Conservation (phyloP, 2,329 filamentous ascomycete genomes). For the Stachybotrys echinatus region DNA sequence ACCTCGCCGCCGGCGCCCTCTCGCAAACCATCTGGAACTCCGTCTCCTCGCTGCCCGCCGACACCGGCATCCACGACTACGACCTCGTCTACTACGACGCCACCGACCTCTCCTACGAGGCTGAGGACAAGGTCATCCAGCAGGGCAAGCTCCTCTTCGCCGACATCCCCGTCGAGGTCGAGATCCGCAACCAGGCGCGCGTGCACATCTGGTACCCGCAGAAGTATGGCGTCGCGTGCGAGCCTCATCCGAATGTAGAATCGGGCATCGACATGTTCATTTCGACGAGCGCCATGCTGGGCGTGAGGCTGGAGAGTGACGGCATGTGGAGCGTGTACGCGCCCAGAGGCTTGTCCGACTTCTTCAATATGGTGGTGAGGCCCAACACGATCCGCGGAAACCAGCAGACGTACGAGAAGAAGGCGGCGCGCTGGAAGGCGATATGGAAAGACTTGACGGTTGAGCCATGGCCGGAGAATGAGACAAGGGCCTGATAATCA, state of each 20-base stretch:
- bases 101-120: constrained; percentile 27
- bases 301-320: constrained; percentile 15
- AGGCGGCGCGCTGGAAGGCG: constrained; percentile 21
- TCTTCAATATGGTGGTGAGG: constrained; percentile 25
- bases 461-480: constrained; percentile 15
- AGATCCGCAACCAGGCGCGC: constrained; percentile 32
- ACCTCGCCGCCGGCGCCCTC: constrained; percentile 27
- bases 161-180: constrained; percentile 22
- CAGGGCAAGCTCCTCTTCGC: constrained; percentile 20
- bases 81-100: constrained; percentile 29
- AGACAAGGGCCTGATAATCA: too few relatives aligned
- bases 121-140: constrained; percentile 28
- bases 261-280: constrained; percentile 27
- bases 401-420: constrained; percentile 21
- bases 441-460: constrained; percentile 22
- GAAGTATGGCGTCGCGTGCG: constrained; percentile 23
- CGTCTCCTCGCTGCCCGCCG: constrained; percentile 17
- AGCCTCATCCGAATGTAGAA: constrained; percentile 22
- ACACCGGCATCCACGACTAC: constrained; percentile 29
- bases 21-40: constrained; percentile 34
- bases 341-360: constrained; percentile 27
- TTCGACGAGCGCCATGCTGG: constrained; percentile 28
- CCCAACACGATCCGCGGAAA: constrained; percentile 22
- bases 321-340: constrained; percentile 27
- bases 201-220: constrained; percentile 30